Evolutionary conservation across 257 asterid genomes (phyloP), one percentile per base, ranked within the genome.

Genomic region (Phtheirospermum japonicum): DNA sequence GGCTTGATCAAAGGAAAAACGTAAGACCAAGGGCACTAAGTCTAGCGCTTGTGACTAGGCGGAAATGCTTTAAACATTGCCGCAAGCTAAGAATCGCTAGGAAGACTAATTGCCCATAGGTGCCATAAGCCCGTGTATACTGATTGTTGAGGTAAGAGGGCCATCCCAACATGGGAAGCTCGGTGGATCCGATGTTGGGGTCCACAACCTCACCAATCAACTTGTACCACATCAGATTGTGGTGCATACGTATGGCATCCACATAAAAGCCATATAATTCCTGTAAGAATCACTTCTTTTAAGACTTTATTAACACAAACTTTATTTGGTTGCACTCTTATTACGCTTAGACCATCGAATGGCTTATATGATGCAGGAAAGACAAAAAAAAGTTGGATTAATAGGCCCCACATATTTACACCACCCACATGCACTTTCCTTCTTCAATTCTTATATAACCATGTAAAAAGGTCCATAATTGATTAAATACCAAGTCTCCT

Each of bases 381-480:
- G n/a, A n/a, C n/a, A n/a, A n/a, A n/a, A n/a, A n/a, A n/a, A n/a
- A n/a, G n/a, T n/a, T n/a, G n/a, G n/a, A n/a, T n/a, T n/a, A n/a
- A n/a, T n/a, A n/a, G n/a, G n/a, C n/a, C 81, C 77, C 64, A 72
- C 71, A 20, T 26, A 64, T 64, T 71, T 63, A 43, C 77, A 71
- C 69, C 80, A 63, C 36, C 72, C 76, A 79, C 74, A 72, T 72
- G 76, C 81, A 66, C 61, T 30, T 67, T 65, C 64, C 74, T 68
- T 20, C 49, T 42, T 12, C 2, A 42, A 12, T 42, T 42, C 18
- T 42, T 42, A 56, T 56, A 42, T 62, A 60, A 61, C 69, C 69
- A 64, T 65, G 26, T 14, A 75, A 70, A 62, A 63, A 51, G 61
- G 61, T 61, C 75, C 72, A 46, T 71, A 62, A 50, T 43, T 26